A percentile compares a stretch with the other conserved stretches of the same genome.
phyloP scores from a whole-genome alignment of 2,329 filamentous ascomycete species.

The Aspergillus bombycis region DNA sequence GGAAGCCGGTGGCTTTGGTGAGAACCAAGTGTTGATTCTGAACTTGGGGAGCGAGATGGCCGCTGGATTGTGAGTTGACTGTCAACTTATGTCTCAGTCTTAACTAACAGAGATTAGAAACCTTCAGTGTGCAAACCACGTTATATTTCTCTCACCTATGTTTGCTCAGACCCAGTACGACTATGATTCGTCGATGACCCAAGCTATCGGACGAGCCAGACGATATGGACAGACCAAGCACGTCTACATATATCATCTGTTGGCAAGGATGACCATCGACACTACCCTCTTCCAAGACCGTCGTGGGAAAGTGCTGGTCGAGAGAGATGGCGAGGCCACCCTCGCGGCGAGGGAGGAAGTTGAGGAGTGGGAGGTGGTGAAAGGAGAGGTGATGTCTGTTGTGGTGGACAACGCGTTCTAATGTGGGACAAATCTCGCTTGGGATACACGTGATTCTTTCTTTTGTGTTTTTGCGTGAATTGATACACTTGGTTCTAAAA shows the following conservation, averaged over 20 bases:
- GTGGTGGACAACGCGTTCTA: not conserved
- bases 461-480: not conserved
- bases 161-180: conserved; percentile 53
- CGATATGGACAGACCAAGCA: conserved; percentile 61
- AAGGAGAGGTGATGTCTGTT: not conserved
- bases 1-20: conserved; percentile 31
- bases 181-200: conserved; percentile 62
- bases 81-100: not conserved
- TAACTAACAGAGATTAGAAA: conserved; percentile 50
- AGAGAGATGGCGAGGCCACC: conserved; percentile 25
- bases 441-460: not conserved
- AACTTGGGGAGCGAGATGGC: conserved; percentile 61
- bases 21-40: conserved; percentile 58
- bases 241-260: conserved; percentile 61
- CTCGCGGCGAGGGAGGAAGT: conserved; percentile 22
- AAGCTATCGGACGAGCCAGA: conserved; percentile 64
- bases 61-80: conserved; percentile 59
- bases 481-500: not conserved
- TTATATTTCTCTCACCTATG: conserved; percentile 65
- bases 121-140: conserved; percentile 64
- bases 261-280: conserved; percentile 49
- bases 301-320: conserved; percentile 32
- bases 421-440: not conserved
- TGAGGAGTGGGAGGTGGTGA: conserved; percentile 4
- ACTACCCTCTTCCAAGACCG: conserved; percentile 48